Evolutionary conservation across 352 stramenopile species (phyloP), one percentile per base, ranked within the genome.

Genomic region (Phytopythium vexans): DNA sequence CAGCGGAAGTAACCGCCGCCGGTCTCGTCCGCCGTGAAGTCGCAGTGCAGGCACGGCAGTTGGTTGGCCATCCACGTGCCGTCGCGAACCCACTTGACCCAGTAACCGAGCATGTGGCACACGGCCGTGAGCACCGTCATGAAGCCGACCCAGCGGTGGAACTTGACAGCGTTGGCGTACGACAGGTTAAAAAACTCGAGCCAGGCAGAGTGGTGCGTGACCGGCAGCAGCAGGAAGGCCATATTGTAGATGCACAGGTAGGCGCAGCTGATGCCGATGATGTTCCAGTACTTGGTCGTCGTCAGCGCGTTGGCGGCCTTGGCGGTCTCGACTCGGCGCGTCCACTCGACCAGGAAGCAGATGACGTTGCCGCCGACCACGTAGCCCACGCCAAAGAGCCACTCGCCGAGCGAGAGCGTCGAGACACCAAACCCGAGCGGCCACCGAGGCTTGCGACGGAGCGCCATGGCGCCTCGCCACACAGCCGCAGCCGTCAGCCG

Each of bases 171-270:
- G 39, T 83, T 83, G 6, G 64, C 62, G 56, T 82, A 85, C 47
- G 77, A 84, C 34, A 88, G 42, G 53, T 77, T 81, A 48, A 85
- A 75, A 48, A 82, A 85, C 51, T 88, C 77, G 71, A 85, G 83
- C 77, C 77, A 88, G 12, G 68, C 74, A 3, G 60, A 76, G 44
- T 82, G 82, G 38, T 74, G 67, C 21, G 77, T 88, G 9, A 82
- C 69, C 1, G 74, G 74, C 12, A 88, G 52, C 40, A 81, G 59
- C 11, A 91, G 58, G 52, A 91, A 83, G 21, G 77, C 69, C 74
- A 91, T 85, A 60, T 88, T 89, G 67, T 78, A 91, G 44, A 89
- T 74, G 62, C 66, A 77, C 34, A 70, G 58, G 62, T 86, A 88
- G 6, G 66, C 70, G 0, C 65, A 54, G 32, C 68, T 72, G 58